Base-by-base conservation (phyloP, 768 basidiomycete species). In the Sutorius australiensis region DNA sequence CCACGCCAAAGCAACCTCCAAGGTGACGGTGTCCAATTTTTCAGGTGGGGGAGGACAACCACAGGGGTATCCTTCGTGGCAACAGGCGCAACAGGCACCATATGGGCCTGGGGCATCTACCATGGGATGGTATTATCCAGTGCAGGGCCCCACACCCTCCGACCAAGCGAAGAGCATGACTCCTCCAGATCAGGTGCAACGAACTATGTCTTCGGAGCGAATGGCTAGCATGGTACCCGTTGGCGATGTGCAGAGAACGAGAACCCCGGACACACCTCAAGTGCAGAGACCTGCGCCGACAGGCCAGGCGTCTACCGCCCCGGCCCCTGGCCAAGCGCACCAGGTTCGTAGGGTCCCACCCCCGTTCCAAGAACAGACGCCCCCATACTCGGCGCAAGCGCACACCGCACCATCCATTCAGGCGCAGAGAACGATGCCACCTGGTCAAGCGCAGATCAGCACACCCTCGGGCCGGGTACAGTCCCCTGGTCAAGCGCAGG, bases 11-110 rank as follows among this genome's bases (percentile, higher is more conserved):
- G 17, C 37, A 6, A 24, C 31, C 28, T n/a, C 47, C 12, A 51
- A 38, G 9, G 24, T 34, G 12, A 14, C 9, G 11, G 28, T 37
- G 8, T 42, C 58, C 6, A 38, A 31, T 21, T 44, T 8, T n/a
- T 4, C 50, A 0, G 37, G 33, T 2, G 17, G 6, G 30, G 39
- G 30, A 2, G 36, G 16, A 3, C 59, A 56, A 3, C 54, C 42
- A 3, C 58, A 41, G 27, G 9, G 50, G 5, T 38, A 32, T 39
- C 56, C 58, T 3, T 16, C 51, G 0, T 57, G 62, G 60, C 60
- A 46, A 24, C 53, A 47, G 3, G 11, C 41, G 3, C 57, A 53
- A 28, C 46, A 34, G 10, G 21, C 46, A 1, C 32, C 56, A 2
- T 51, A 32, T 17, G 36, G 36, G 3, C 37, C 40, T 3, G 31